Conservation (phyloP, 305 asterid species). For the Solanum hybrid region DNA sequence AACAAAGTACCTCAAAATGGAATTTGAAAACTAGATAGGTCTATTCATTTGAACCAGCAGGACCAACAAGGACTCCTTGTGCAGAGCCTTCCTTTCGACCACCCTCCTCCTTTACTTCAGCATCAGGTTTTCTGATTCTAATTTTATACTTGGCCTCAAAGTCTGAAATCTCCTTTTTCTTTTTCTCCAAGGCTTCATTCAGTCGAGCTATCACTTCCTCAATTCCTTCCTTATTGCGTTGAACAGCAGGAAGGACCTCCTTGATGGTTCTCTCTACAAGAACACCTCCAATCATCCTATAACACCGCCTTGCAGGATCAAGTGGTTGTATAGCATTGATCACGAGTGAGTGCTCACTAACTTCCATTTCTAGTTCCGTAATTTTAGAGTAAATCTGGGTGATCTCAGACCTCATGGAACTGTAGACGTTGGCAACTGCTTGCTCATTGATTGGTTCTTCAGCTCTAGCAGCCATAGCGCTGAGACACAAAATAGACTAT, state of each 20-base stretch:
- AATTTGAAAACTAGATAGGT: neutral
- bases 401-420: conserved; percentile 64
- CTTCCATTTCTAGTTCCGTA: conserved; percentile 92
- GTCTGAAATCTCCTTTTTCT: conserved; percentile 70
- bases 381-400: conserved; percentile 88
- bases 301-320: conserved; percentile 86
- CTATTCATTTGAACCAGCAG: conserved; percentile 44
- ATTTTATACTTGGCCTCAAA: conserved; percentile 89
- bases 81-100: conserved; percentile 87
- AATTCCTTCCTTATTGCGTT: conserved; percentile 78
- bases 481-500: neutral
- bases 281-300: conserved; percentile 94
- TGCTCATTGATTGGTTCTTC: conserved; percentile 86
- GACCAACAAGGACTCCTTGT: conserved; percentile 92
- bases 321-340: conserved; percentile 84
- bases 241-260: conserved; percentile 90
- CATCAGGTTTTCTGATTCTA: conserved; percentile 57
- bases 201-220: conserved; percentile 85
- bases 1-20: neutral
- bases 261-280: conserved; percentile 88
- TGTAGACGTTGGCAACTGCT: conserved; percentile 74
- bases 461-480: conserved; percentile 44
- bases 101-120: conserved; percentile 60
- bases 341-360: conserved; percentile 83
- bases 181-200: conserved; percentile 75